phyloP scores from a whole-genome alignment of 225 moss, liverwort and hornwort genomes.

The Takakia lepidozioides region DNA sequence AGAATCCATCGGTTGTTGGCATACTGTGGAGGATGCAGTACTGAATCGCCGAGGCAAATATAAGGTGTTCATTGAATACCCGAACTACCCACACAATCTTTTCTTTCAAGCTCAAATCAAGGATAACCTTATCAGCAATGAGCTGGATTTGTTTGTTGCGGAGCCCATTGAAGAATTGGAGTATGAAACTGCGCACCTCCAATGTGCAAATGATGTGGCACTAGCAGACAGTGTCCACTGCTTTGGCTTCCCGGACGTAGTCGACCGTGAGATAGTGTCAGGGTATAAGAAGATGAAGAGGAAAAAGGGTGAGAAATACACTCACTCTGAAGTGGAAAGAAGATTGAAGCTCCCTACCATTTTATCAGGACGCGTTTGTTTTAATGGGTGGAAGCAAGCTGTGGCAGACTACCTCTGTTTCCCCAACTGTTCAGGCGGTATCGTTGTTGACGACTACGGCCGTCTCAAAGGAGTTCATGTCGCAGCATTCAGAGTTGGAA shows the following conservation, averaged over 20 bases:
- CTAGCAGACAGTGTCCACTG: constrained; percentile 13
- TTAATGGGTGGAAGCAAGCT: constrained; percentile 16
- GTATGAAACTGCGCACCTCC: constrained; percentile 3
- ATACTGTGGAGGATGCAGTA: constrained; percentile 8
- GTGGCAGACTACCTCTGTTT: constrained; percentile 15
- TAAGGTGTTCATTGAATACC: constrained; percentile 13
- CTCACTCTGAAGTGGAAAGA: constrained; percentile 8
- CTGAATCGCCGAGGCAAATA: constrained; percentile 1
- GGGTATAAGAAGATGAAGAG: constrained; percentile 8
- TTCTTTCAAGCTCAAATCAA: constrained; percentile 13
- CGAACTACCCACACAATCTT: constrained; percentile 8
- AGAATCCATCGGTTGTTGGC: constrained; percentile 19
- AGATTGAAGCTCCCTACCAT: constrained; percentile 14
- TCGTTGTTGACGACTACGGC: constrained; percentile 18
- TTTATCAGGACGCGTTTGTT: constrained; percentile 9
- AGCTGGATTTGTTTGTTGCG: constrained; percentile 14
- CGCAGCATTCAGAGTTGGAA: constrained; percentile 5
- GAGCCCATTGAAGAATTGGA: constrained; percentile 10
- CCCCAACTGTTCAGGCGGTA: constrained; percentile 10
- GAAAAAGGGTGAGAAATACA: not conserved
- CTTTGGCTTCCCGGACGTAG: constrained; percentile 14
- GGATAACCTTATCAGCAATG: constrained; percentile 4
- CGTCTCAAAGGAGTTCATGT: constrained; percentile 12
- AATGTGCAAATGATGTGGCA: constrained; percentile 10
- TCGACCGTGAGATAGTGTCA: constrained; percentile 10